Conservation (phyloP, 805 yeast species). For the Saccharomycopsis malanga region DNA sequence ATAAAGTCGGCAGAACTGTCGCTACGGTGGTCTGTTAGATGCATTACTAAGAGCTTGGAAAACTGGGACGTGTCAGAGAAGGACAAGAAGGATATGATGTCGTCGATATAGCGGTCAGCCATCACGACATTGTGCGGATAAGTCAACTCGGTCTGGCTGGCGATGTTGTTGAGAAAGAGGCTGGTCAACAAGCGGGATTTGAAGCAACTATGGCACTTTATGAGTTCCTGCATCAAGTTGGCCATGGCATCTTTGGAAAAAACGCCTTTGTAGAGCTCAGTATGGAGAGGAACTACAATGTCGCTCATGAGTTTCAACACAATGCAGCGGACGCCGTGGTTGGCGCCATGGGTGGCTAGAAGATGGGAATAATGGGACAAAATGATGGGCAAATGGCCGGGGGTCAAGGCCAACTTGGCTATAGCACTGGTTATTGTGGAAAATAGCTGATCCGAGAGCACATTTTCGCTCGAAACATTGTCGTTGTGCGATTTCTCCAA, state of each 20-base stretch:
- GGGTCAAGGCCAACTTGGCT: neutral
- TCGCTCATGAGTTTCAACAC: neutral
- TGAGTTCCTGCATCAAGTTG: neutral
- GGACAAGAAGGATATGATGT: neutral
- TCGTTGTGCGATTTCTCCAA: too few species aligned
- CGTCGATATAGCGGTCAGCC: neutral
- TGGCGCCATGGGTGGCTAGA: neutral
- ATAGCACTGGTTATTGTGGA: too few species aligned
- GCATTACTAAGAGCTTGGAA: neutral
- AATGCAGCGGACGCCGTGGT: neutral
- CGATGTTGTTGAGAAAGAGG: neutral
- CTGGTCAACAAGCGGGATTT: conserved; percentile 1
- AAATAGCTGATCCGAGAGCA: too few species aligned
- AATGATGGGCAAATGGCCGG: neutral
- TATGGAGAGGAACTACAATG: neutral
- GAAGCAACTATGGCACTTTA: conserved; percentile 1
- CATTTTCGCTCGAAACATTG: too few species aligned
- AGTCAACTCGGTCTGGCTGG: neutral
- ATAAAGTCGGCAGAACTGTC: neutral
- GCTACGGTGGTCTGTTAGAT: neutral
- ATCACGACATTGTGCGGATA: neutral
- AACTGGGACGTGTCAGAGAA: neutral
- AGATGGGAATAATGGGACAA: neutral
- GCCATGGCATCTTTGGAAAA: neutral
- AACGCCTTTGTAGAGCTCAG: neutral